A percentile compares a stretch with the other conserved stretches of the same genome.
These are phyloP conservation scores for Diaporthe caulivora DNA, from an alignment of 2,329 filamentous ascomycete species.

Conservation along the genomic window DNA sequence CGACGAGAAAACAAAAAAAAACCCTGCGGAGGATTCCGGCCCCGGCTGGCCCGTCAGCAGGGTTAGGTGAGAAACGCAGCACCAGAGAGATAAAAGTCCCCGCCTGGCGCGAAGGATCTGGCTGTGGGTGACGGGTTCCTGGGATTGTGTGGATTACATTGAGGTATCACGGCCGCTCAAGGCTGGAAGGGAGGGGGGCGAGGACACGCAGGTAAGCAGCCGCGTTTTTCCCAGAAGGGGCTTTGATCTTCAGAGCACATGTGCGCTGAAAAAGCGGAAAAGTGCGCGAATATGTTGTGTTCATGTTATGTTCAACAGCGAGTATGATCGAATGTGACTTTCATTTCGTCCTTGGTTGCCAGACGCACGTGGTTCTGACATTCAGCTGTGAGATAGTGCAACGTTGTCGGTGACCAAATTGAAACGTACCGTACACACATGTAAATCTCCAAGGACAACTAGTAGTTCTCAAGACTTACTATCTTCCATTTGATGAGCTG, in stretches of 20 bases:
- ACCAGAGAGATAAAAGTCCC: neutral
- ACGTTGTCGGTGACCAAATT: neutral
- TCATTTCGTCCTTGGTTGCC: neutral
- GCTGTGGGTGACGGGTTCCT: neutral
- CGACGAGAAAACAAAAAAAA: neutral
- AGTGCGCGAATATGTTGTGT: too few relatives aligned
- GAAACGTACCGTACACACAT: neutral
- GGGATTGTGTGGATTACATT: neutral
- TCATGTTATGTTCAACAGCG: too few relatives aligned
- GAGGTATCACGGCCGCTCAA: neutral
- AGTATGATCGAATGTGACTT: neutral
- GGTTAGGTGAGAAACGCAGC: conserved; percentile 6
- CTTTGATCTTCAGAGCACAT: neutral
- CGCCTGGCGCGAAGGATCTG: conserved; percentile 14
- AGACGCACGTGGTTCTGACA: too few relatives aligned
- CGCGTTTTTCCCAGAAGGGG: neutral
- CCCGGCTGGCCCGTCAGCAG: conserved; percentile 4
- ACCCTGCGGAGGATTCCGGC: conserved; percentile 5
- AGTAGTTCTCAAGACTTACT: too few relatives aligned
- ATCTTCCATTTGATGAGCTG: too few relatives aligned
- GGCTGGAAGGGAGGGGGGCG: neutral
- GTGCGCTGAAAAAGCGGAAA: neutral
- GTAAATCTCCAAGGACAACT: too few relatives aligned
- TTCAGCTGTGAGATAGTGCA: neutral
- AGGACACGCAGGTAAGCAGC: conserved; percentile 4